Evolutionary conservation across 1,139 yeast species (phyloP), one percentile per base, ranked within the genome.

Genomic region (Blastobotrys buckinghamii): DNA sequence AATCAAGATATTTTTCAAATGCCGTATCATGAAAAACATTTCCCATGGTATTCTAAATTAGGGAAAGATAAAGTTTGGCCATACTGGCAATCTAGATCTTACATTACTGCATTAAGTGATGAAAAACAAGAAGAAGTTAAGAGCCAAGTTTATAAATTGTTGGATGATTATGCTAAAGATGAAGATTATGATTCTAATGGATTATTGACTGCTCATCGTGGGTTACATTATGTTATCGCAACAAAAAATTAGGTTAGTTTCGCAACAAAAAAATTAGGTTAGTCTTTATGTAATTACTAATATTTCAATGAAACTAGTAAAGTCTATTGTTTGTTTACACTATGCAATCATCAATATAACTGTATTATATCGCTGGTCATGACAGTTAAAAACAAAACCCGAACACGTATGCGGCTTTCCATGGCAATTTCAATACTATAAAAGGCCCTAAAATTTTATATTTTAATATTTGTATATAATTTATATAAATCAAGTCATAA

Each of bases 21-120:
- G 49, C 68, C 58, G 60, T 68, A 59, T 60, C 61, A 44, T 60
- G 75, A 59, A 61, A 67, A 55, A 60, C 68, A 45, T 47, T 62
- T 52, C 59, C 64, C 43, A 59, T 74, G 51, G 59, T 59, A 33
- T 22, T 54, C 54, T 41, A 45, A 39, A 24, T 50, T 55, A 36
- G 46, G 48, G 19, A 58, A 55, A 10, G 71, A 69, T 5, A 60
- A 59, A 19, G 71, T 78, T 2, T 79, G 71, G 70, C 70, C 71
- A 10, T 75, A 76, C 54, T 79, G 84, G 84, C 70, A 70, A 50
- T 76, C 83, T 1, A 69, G 84, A 54, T 75, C 82, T 39, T 81
- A 76, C 57, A 75, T 81, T 50, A 79, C 85, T 1, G 69, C 68
- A 8, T 61, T 79, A 45, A 55, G 70, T 1, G 70, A 67, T 0